A percentile compares a stretch with the other conserved stretches of the same genome.
phyloP scores from a whole-genome alignment of 495 filamentous ascomycete species.

The Amphirosellinia nigrospora region DNA sequence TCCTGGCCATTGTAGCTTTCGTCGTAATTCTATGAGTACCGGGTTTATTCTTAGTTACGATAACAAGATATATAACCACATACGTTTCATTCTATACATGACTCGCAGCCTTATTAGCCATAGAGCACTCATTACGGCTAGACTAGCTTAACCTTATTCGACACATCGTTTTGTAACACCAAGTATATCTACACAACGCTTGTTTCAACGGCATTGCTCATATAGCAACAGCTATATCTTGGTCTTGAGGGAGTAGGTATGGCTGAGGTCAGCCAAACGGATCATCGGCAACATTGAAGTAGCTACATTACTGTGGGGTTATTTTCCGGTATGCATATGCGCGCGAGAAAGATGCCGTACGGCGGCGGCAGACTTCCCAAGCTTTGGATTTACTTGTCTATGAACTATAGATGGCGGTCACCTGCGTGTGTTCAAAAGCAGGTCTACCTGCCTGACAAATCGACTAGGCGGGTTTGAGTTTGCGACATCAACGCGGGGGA shows the following conservation, averaged over 20 bases:
- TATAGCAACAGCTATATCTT: background rate
- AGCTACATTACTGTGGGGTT: background rate
- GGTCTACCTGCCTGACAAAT: background rate
- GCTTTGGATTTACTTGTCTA: background rate
- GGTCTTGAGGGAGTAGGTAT: background rate
- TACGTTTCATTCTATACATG: background rate
- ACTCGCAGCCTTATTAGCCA: background rate
- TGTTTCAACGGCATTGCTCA: too few relatives aligned
- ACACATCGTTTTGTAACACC: too few relatives aligned
- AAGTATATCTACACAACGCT: background rate
- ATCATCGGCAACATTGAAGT: background rate
- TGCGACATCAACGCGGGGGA: background rate
- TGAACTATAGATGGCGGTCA: background rate
- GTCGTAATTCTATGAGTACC: background rate
- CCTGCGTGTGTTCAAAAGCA: background rate
- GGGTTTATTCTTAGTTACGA: background rate
- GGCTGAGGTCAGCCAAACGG: conserved; percentile 4
- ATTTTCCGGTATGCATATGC: background rate
- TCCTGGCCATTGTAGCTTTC: conserved; percentile 39
- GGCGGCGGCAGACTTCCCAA: background rate
- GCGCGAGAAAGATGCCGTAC: background rate
- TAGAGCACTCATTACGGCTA: background rate
- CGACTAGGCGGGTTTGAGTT: background rate
- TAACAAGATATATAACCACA: background rate
- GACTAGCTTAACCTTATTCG: too few relatives aligned